Conservation (phyloP, 106 monocot genomes). For the Narthecium ossifragum region DNA sequence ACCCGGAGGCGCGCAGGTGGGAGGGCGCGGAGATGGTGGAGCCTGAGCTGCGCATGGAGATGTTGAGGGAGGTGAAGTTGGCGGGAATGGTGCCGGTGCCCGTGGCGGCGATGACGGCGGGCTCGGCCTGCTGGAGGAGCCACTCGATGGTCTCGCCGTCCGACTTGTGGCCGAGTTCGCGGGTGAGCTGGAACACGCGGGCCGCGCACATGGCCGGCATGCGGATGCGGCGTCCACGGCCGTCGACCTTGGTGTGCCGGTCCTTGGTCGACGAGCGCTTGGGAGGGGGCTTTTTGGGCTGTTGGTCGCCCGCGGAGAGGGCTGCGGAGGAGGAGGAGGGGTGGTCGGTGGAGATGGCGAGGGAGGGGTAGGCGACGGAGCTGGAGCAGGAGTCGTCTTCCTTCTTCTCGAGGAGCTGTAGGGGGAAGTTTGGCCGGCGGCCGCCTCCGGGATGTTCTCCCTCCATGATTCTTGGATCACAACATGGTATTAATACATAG, state of each 20-base stretch:
- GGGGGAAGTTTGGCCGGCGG: constrained; percentile 72
- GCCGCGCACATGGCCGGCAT: constrained; percentile 85
- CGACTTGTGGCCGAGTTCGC: constrained; percentile 80
- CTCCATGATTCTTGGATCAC: constrained; percentile 26
- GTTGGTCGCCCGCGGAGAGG: constrained; percentile 4
- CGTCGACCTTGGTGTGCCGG: constrained; percentile 88
- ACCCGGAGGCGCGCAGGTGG: constrained; percentile 14
- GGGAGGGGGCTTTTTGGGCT: constrained; percentile 41
- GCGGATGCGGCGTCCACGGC: constrained; percentile 79
- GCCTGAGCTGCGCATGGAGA: constrained; percentile 66
- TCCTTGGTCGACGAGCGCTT: constrained; percentile 79
- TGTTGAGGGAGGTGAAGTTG: constrained; percentile 87
- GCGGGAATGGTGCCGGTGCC: constrained; percentile 90
- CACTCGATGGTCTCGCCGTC: constrained; percentile 93
- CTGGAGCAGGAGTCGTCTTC: constrained; percentile 29
- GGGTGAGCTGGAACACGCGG: constrained; percentile 68
- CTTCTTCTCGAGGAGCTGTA: constrained; percentile 83
- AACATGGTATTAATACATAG: constrained; percentile 12
- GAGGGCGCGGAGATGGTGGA: constrained; percentile 40
- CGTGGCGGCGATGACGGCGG: constrained; percentile 79
- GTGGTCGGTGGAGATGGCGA: constrained; percentile 20
- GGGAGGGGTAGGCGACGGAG: constrained; percentile 15
- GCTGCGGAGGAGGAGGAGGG: background rate
- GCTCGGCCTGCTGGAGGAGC: constrained; percentile 87
- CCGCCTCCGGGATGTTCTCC: constrained; percentile 26